phyloP scores from a whole-genome alignment of 2,329 filamentous ascomycete genomes.

The Fusarium sp. region DNA sequence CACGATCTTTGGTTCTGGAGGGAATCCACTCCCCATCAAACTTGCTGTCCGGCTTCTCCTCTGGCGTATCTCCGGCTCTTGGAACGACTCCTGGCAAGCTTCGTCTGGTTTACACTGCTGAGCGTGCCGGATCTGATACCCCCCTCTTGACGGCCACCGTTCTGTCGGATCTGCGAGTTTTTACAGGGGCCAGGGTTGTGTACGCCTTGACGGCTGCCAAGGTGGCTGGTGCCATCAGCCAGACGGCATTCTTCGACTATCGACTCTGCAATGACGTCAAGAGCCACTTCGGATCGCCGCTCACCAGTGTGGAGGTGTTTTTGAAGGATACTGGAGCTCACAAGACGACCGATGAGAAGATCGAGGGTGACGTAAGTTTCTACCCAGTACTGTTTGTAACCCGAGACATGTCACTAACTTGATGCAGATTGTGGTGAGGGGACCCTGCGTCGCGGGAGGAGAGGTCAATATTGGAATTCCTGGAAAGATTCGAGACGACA shows the following conservation, averaged over 20 bases:
- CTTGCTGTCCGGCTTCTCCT: constrained; percentile 61
- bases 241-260: constrained; percentile 92
- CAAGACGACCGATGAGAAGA: constrained; percentile 72
- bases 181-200: constrained; percentile 81
- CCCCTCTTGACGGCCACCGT: constrained; percentile 75
- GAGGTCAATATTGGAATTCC: constrained; percentile 72
- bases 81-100: constrained; percentile 77
- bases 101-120: constrained; percentile 83
- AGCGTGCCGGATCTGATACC: constrained; percentile 72
- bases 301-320: constrained; percentile 83
- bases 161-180: constrained; percentile 84
- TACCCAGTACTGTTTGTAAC: not conserved
- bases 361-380: constrained; percentile 71
- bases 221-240: constrained; percentile 90
- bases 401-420: constrained; percentile 16
- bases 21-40: constrained; percentile 77
- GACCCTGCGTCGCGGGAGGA: constrained; percentile 78
- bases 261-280: constrained; percentile 60
- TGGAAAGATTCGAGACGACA: constrained; percentile 76
- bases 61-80: constrained; percentile 68
- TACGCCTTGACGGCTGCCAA: constrained; percentile 86
- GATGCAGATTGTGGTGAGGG: constrained; percentile 74
- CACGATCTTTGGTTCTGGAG: constrained; percentile 73
- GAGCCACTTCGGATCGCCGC: constrained; percentile 83
- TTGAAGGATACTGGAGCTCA: constrained; percentile 71